Percentiles rank a stretch among this genome's conserved stretches.
phyloP scores from a whole-genome alignment of 176 grass and related monocot species.

The Oryza meridionalis region DNA sequence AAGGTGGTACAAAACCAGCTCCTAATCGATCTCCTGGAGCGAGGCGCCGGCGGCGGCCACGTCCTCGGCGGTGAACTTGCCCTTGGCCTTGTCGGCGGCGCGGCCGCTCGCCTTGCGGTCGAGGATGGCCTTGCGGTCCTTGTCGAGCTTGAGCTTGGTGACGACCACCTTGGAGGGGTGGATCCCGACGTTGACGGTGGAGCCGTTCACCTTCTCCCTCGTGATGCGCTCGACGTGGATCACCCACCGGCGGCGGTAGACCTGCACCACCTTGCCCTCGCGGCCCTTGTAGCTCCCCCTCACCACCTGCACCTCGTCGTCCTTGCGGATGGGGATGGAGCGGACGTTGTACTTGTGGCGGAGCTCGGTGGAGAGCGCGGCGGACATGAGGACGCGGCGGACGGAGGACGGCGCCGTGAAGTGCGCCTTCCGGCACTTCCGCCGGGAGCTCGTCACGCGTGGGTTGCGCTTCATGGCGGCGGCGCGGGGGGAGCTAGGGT shows the following conservation, averaged over 20 bases:
- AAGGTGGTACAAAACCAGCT: not conserved
- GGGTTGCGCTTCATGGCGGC: constrained; percentile 82
- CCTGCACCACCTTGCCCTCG: constrained; percentile 96
- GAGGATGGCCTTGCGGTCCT: constrained; percentile 89
- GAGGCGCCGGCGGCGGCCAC: constrained; percentile 72
- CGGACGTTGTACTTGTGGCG: constrained; percentile 93
- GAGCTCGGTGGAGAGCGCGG: constrained; percentile 80
- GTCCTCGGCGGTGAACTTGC: constrained; percentile 88
- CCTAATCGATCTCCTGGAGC: constrained; percentile 90
- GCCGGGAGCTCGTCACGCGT: constrained; percentile 80
- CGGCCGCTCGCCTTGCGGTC: constrained; percentile 90
- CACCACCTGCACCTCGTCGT: constrained; percentile 96
- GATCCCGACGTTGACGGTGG: constrained; percentile 89
- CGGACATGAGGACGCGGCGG: constrained; percentile 87
- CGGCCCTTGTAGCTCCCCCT: constrained; percentile 94
- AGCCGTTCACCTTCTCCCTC: constrained; percentile 96
- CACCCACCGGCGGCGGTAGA: constrained; percentile 94
- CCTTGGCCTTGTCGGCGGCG: constrained; percentile 91
- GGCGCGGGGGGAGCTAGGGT: constrained; percentile 30
- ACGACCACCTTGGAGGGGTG: constrained; percentile 79
- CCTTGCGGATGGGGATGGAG: constrained; percentile 91
- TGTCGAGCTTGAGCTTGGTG: constrained; percentile 98
- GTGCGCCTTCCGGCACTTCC: constrained; percentile 98
- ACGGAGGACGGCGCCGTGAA: constrained; percentile 94
- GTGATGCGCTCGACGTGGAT: constrained; percentile 97